Evolutionary conservation across 495 filamentous ascomycete species (phyloP), one percentile per base, ranked within the genome.

Genomic region (Durotheca rogersii): DNA sequence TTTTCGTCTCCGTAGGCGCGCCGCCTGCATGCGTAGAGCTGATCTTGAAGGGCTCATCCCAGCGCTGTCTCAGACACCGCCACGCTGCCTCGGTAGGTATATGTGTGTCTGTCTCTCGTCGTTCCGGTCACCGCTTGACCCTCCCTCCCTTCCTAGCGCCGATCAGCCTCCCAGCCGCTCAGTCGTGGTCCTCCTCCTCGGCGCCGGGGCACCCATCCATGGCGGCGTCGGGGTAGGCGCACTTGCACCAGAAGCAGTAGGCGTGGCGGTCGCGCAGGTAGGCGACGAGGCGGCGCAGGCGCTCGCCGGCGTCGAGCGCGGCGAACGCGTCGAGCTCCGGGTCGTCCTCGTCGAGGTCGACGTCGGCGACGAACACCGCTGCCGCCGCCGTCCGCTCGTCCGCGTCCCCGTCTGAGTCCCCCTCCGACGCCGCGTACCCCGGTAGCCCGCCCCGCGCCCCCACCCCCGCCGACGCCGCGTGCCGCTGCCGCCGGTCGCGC

Each of bases 241-340:
- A 86, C 65, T 96, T 96, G 66, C 93, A 99, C 90, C 90, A 99
- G 66, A 96, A 96, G 72, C 93, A 99, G 65, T 99, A 99, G 31
- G 76, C 67, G 58, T 87, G 77, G 56, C 75, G 79, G 20, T 83
- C 72, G 16, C 92, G 78, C 30, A 99, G 62, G 65, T 86, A 82
- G 16, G 67, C 56, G 7, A 93, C 80, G 7, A 96, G 62, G 44
- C 68, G 80, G 9, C 70, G 62, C 41, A 96, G 64, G 52, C 77
- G 78, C 56, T 95, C 85, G 1, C 70, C 72, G 1, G 77, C 73
- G 2, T 80, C 76, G 3, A 91, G 67, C 4, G 76, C 77, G 56
- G 90, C 84, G 57, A 96, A 97, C 31, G 79, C 87, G n/a, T 90
- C 85, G 37, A 99, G 61, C 63, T 96, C 89, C 1, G 76, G 63